phyloP scores from a whole-genome alignment of 345 rosid species.

The Populus simonii region DNA sequence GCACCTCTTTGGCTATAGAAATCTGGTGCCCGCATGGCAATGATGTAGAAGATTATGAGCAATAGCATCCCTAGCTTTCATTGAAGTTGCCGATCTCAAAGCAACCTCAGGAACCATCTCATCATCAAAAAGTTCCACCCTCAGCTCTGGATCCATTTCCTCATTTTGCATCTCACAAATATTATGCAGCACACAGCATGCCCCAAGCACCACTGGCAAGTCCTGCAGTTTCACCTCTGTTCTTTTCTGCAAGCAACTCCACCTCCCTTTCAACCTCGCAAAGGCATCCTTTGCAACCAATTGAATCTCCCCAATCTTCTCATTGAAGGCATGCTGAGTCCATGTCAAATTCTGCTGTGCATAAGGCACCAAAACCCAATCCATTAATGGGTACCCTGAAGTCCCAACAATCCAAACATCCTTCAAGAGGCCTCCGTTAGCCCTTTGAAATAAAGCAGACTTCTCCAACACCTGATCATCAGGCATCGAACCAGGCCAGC shows the following conservation, averaged over 20 bases:
- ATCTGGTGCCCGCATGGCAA: constrained; percentile 68
- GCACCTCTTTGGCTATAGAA: constrained; percentile 26
- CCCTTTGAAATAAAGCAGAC: constrained; percentile 67
- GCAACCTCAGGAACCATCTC: constrained; percentile 62
- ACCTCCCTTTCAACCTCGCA: constrained; percentile 64
- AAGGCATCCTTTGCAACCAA: constrained; percentile 59
- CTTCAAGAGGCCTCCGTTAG: constrained; percentile 56
- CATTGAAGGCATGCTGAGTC: constrained; percentile 80
- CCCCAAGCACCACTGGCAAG: constrained; percentile 73
- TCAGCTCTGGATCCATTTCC: constrained; percentile 44
- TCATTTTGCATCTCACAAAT: constrained; percentile 64
- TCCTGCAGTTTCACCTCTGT: constrained; percentile 77
- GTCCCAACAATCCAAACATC: constrained; percentile 74
- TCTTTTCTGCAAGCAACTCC: constrained; percentile 78
- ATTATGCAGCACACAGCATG: constrained; percentile 76
- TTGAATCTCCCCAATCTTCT: constrained; percentile 67
- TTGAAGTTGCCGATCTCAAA: constrained; percentile 45
- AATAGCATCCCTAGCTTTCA: constrained; percentile 67
- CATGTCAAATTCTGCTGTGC: constrained; percentile 70
- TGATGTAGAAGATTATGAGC: constrained; percentile 77
- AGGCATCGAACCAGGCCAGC: constrained; percentile 87
- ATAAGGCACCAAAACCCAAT: constrained; percentile 82
- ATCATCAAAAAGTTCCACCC: constrained; percentile 54
- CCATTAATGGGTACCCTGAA: constrained; percentile 60
- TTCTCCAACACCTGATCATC: constrained; percentile 78